Conservation (phyloP, 768 basidiomycete species). For the Mycena filopes region DNA sequence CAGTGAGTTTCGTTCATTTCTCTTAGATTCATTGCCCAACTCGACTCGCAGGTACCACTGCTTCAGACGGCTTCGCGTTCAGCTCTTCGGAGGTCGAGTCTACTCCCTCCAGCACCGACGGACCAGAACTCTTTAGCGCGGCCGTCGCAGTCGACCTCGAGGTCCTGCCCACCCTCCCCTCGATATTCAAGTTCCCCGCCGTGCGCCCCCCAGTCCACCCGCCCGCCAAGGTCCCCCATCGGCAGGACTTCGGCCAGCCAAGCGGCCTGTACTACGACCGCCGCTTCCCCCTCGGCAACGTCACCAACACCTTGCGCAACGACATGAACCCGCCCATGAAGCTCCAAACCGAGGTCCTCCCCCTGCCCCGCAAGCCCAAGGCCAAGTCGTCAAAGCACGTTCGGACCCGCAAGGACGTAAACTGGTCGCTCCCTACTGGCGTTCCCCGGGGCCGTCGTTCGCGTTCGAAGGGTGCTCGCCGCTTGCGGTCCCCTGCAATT, state of each 20-base stretch:
- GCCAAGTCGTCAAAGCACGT: not conserved
- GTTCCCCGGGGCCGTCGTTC: not conserved
- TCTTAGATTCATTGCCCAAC: too few relatives aligned
- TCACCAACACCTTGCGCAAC: not conserved
- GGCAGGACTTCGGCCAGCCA: slow-evolving; percentile 12
- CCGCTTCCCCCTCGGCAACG: slow-evolving; percentile 5
- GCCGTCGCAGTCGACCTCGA: not conserved
- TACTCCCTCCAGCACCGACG: not conserved
- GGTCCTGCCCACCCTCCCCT: slow-evolving; percentile 19
- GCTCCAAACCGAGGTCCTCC: not conserved
- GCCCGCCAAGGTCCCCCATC: not conserved
- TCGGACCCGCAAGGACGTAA: too few relatives aligned
- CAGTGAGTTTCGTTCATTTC: too few relatives aligned
- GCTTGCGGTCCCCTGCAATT: too few relatives aligned
- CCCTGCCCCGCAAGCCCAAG: slow-evolving; percentile 1
- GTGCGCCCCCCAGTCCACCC: not conserved
- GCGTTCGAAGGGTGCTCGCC: too few relatives aligned
- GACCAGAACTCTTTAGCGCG: slow-evolving; percentile 1
- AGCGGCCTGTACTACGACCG: slow-evolving; percentile 15
- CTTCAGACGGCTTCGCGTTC: not conserved
- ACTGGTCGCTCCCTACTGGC: too few relatives aligned
- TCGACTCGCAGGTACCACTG: not conserved
- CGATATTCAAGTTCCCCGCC: slow-evolving; percentile 15
- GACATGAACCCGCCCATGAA: not conserved
- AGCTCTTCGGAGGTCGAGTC: not conserved